A percentile compares a stretch with the other conserved stretches of the same genome.
Conservation (phyloP, 2,329 filamentous ascomycete species). For the Colletotrichum aenigma region DNA sequence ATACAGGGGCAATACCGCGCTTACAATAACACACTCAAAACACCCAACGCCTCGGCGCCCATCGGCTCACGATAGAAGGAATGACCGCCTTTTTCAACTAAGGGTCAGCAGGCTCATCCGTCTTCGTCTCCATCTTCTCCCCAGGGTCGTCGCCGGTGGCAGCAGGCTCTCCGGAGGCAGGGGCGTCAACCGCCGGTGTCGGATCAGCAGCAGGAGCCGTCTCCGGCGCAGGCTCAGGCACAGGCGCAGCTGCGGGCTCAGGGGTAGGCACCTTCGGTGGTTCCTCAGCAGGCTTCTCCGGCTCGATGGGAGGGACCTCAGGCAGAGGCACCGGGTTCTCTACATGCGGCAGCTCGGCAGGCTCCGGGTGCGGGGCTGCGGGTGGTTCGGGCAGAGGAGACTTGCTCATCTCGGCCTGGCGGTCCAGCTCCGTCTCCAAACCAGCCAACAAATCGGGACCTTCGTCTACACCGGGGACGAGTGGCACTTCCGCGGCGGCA, state of each 20-base stretch:
- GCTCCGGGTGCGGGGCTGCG: constrained; percentile 4
- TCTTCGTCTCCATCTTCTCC: background rate
- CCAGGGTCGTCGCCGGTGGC: background rate
- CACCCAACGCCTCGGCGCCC: background rate
- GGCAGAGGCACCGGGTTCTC: constrained; percentile 6
- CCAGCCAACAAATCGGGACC: constrained; percentile 20
- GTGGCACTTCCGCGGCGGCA: background rate
- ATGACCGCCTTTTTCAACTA: background rate
- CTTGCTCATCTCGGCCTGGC: constrained; percentile 10
- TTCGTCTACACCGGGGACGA: background rate
- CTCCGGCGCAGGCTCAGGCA: background rate
- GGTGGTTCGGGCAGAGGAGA: constrained; percentile 8
- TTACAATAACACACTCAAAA: background rate
- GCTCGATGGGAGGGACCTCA: background rate
- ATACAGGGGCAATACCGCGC: background rate
- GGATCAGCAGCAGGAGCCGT: background rate
- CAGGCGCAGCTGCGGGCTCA: background rate
- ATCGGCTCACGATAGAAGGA: background rate
- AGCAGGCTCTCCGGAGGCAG: background rate
- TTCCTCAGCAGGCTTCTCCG: background rate
- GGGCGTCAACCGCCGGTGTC: background rate
- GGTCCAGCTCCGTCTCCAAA: constrained; percentile 19
- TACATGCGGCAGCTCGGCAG: constrained; percentile 2
- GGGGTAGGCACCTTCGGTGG: background rate
- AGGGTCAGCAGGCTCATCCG: background rate